Evolutionary conservation across 805 yeast genomes (phyloP).

Genomic region (Candida boleticola): DNA sequence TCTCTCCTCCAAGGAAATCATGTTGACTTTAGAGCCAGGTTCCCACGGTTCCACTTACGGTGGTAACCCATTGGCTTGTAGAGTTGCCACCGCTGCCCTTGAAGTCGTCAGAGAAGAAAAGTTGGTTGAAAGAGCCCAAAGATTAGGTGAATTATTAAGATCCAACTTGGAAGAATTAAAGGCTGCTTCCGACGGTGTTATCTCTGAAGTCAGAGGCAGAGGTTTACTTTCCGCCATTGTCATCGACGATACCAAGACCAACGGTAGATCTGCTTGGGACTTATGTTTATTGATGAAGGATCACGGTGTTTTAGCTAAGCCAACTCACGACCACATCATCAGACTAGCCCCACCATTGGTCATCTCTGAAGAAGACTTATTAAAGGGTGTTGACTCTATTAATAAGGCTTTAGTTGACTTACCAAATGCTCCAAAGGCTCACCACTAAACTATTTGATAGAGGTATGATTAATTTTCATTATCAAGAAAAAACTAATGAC

Average conservation of each 20-base stretch:
- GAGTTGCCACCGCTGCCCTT: constrained; percentile 91
- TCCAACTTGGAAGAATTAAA: constrained; percentile 54
- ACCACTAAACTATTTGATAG: constrained; percentile 34
- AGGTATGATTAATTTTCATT: not conserved
- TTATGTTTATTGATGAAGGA: constrained; percentile 86
- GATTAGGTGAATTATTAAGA: constrained; percentile 69
- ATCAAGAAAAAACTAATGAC: not conserved
- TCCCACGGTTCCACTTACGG: constrained; percentile 98
- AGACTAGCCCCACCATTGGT: constrained; percentile 96
- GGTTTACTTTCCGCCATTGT: constrained; percentile 91
- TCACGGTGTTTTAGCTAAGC: constrained; percentile 89
- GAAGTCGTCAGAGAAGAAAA: constrained; percentile 87
- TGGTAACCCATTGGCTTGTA: constrained; percentile 93
- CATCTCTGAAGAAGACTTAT: constrained; percentile 80
- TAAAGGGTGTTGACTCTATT: constrained; percentile 77
- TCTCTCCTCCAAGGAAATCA: constrained; percentile 82
- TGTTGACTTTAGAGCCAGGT: constrained; percentile 89
- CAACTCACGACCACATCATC: constrained; percentile 93
- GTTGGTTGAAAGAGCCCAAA: constrained; percentile 72
- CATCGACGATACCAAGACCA: constrained; percentile 77
- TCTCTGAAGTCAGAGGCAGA: constrained; percentile 70
- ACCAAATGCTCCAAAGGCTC: constrained; percentile 51
- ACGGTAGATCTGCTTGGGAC: constrained; percentile 95
- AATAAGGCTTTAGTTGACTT: constrained; percentile 52
- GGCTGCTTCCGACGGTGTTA: constrained; percentile 49